phyloP scores from a whole-genome alignment of 768 basidiomycete species.

The Lentinula detonsa region DNA sequence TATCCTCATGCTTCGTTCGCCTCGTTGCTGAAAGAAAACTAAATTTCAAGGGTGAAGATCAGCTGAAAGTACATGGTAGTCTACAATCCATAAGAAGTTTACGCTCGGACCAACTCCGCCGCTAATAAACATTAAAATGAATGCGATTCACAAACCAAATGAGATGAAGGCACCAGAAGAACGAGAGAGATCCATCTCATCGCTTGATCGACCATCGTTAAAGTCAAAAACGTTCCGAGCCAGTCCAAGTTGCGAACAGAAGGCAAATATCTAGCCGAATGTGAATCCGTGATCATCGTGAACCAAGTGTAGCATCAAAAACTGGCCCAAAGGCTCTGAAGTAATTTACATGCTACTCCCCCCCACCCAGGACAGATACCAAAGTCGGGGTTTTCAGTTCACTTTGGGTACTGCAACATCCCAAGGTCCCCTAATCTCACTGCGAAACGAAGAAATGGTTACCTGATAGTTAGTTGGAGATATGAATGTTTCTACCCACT shows the following conservation, averaged over 20 bases:
- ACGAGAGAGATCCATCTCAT: slow-evolving; percentile 1
- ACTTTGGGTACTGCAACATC: slow-evolving; percentile 79
- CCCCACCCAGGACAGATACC: background rate
- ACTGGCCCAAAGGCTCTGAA: no score
- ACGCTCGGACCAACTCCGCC: slow-evolving; percentile 5
- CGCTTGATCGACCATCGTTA: background rate
- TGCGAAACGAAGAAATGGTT: slow-evolving; percentile 23
- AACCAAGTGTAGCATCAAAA: background rate
- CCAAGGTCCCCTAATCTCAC: slow-evolving; percentile 88
- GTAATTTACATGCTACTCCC: background rate
- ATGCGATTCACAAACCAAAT: background rate
- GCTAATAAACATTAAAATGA: background rate
- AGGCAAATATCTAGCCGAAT: slow-evolving; percentile 3
- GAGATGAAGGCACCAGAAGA: slow-evolving; percentile 2
- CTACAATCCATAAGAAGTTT: background rate
- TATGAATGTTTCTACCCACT: slow-evolving; percentile 40
- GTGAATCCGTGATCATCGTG: slow-evolving; percentile 6
- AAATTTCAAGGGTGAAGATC: background rate
- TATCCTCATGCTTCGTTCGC: background rate
- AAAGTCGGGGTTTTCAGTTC: slow-evolving; percentile 22
- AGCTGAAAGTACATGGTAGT: background rate
- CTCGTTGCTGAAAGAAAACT: background rate
- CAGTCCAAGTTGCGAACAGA: slow-evolving; percentile 1
- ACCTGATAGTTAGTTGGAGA: background rate
- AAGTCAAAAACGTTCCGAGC: slow-evolving; percentile 4